Percentiles rank a stretch among this genome's conserved stretches.
Evolutionary conservation across 352 stramenopile species (phyloP).

Genomic region (Globisporangium perplexum): DNA sequence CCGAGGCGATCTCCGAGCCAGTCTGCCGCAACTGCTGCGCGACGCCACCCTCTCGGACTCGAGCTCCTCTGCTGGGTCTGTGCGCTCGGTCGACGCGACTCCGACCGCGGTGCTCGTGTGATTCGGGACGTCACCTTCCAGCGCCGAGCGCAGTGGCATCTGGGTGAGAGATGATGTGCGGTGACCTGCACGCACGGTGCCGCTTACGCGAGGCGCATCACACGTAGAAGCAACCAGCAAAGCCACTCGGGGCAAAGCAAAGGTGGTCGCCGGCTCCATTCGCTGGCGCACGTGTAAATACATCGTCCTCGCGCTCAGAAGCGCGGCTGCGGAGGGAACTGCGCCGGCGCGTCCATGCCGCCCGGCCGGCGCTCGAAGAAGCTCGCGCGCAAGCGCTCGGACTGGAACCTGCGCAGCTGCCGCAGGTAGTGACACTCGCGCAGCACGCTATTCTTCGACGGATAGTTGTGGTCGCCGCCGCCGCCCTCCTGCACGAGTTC

Average conservation of each 20-base stretch:
- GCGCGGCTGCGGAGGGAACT: constrained; percentile 21
- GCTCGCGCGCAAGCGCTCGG: constrained; percentile 39
- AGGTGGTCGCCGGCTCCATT: background rate
- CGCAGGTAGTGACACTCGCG: constrained; percentile 72
- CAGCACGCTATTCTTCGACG: constrained; percentile 51
- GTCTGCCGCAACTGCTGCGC: background rate
- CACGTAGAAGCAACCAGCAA: background rate
- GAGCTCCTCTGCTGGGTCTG: background rate
- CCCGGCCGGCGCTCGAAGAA: constrained; percentile 31
- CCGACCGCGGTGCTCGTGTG: background rate
- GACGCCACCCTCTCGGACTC: background rate
- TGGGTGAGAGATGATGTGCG: too few relatives aligned
- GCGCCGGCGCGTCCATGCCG: constrained; percentile 7
- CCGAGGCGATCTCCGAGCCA: too few relatives aligned
- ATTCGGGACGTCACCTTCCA: too few relatives aligned
- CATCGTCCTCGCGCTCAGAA: constrained; percentile 2
- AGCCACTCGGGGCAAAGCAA: background rate
- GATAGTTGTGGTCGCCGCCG: constrained; percentile 28
- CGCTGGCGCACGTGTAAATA: background rate
- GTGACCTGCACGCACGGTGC: too few relatives aligned
- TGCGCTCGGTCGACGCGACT: background rate
- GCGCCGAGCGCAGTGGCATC: background rate
- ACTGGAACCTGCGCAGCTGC: constrained; percentile 69
- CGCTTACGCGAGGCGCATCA: too few relatives aligned
- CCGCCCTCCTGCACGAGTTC: constrained; percentile 18